Conservation (phyloP, 805 yeast genomes). For the Zygoascus flipseniorum region DNA sequence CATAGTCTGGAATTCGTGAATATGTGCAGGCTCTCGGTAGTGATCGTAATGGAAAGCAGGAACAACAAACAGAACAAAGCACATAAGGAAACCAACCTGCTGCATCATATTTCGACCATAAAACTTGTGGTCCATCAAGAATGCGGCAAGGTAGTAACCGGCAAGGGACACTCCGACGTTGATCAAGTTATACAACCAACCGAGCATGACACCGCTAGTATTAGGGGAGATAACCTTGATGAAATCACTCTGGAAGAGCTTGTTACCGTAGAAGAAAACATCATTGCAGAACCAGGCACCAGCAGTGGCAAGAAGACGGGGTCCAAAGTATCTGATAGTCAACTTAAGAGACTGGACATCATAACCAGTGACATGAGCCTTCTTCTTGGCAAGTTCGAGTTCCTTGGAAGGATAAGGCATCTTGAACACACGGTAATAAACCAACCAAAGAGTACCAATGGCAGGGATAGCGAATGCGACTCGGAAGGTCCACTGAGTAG, state of each 20-base stretch:
- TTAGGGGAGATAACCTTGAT: slow-evolving; percentile 22
- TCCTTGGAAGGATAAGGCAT: slow-evolving; percentile 28
- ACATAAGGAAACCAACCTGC: slow-evolving; percentile 47
- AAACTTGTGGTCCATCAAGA: slow-evolving; percentile 39
- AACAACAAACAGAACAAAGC: slow-evolving; percentile 45
- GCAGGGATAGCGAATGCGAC: slow-evolving; percentile 32
- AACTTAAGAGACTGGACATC: slow-evolving; percentile 25
- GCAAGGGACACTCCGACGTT: slow-evolving; percentile 50
- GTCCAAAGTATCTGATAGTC: slow-evolving; percentile 23
- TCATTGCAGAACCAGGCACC: slow-evolving; percentile 58
- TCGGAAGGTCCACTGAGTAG: slow-evolving; percentile 33
- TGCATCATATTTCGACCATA: slow-evolving; percentile 53
- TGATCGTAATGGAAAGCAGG: slow-evolving; percentile 53
- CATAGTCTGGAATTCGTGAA: slow-evolving; percentile 38
- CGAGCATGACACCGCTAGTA: slow-evolving; percentile 44
- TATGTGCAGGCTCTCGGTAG: slow-evolving; percentile 25
- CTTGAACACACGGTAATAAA: slow-evolving; percentile 31
- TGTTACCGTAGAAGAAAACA: slow-evolving; percentile 57
- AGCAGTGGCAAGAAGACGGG: slow-evolving; percentile 52
- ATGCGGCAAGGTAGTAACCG: slow-evolving; percentile 53
- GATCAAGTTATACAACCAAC: slow-evolving; percentile 44
- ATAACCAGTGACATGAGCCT: slow-evolving; percentile 30
- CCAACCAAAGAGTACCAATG: slow-evolving; percentile 31
- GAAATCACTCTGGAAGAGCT: slow-evolving; percentile 39
- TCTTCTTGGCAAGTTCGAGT: slow-evolving; percentile 24